These are phyloP conservation scores for Zygoascus flipseniorum DNA, from an alignment of 805 yeast species.

Conservation along the genomic window DNA sequence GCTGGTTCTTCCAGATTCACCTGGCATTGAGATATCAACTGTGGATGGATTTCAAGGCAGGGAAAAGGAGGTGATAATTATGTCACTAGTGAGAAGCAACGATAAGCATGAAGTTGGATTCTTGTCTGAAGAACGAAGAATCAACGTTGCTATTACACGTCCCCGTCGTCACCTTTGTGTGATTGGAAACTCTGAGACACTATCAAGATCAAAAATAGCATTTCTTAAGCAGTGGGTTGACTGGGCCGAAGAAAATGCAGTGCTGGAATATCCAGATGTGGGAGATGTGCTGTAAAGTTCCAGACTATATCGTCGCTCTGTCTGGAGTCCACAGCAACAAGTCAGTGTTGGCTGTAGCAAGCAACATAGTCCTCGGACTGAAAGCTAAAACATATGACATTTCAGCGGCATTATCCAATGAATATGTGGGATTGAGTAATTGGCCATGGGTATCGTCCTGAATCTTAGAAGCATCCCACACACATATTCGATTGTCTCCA, in stretches of 20 bases:
- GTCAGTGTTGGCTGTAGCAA: slow-evolving; percentile 58
- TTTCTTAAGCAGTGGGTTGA: slow-evolving; percentile 59
- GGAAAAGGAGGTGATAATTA: slow-evolving; percentile 78
- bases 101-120: slow-evolving; percentile 68
- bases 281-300: slow-evolving; percentile 16
- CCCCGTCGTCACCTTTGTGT: slow-evolving; percentile 79
- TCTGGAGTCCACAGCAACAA: slow-evolving; percentile 37
- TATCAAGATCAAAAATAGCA: slow-evolving; percentile 31
- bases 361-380: slow-evolving; percentile 50
- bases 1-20: slow-evolving; percentile 31
- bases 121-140: slow-evolving; percentile 63
- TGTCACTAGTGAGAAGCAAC: slow-evolving; percentile 79
- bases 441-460: slow-evolving; percentile 10
- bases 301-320: neutral
- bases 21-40: slow-evolving; percentile 67
- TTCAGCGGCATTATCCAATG: neutral
- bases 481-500: slow-evolving; percentile 41
- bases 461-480: slow-evolving; percentile 39
- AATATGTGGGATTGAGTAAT: slow-evolving; percentile 17
- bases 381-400: slow-evolving; percentile 44
- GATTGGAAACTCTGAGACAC: slow-evolving; percentile 76
- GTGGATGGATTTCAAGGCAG: slow-evolving; percentile 97
- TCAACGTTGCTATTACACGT: slow-evolving; percentile 91
- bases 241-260: slow-evolving; percentile 61
- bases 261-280: slow-evolving; percentile 58